These are phyloP conservation scores for Westerdykella sp. DNA, from an alignment of 2,329 filamentous ascomycete species.

Conservation along the genomic window DNA sequence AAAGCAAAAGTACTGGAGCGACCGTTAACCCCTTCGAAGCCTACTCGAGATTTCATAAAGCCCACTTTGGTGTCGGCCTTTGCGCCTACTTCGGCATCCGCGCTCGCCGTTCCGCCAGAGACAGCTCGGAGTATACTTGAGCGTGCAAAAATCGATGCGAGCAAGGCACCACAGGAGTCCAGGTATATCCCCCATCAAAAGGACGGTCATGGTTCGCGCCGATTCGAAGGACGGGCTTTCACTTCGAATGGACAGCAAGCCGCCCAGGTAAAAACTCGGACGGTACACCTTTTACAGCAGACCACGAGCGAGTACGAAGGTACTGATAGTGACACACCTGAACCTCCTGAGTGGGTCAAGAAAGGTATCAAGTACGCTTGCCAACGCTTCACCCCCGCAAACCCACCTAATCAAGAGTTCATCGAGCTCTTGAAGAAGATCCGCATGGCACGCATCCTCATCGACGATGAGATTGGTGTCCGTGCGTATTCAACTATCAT, in stretches of 20 bases:
- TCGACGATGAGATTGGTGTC: constrained; percentile 70
- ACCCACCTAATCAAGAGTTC: constrained; percentile 69
- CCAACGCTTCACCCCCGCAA: constrained; percentile 64
- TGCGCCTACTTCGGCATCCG: constrained; percentile 13
- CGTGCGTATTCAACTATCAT: constrained; percentile 85
- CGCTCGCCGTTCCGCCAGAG: constrained; percentile 17
- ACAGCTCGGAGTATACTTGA: constrained; percentile 41
- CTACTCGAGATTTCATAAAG: background rate
- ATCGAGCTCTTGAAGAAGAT: constrained; percentile 69
- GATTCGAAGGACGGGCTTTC: constrained; percentile 30
- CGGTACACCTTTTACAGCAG: constrained; percentile 51
- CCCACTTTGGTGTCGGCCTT: background rate
- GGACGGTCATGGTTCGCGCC: constrained; percentile 18
- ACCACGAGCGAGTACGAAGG: constrained; percentile 75
- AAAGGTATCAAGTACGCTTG: constrained; percentile 68
- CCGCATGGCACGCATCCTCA: constrained; percentile 62
- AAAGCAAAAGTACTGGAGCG: constrained; percentile 41
- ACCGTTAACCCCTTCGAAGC: constrained; percentile 9
- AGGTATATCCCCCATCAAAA: constrained; percentile 10
- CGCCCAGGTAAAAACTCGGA: constrained; percentile 7
- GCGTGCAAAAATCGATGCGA: constrained; percentile 48
- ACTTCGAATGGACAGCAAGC: constrained; percentile 17
- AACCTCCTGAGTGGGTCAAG: constrained; percentile 63
- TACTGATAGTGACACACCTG: constrained; percentile 49
- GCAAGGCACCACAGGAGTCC: constrained; percentile 10